Evolutionary conservation across 768 basidiomycete species (phyloP), one percentile per base, ranked within the genome.

Genomic region (Scleroderma citrinum): DNA sequence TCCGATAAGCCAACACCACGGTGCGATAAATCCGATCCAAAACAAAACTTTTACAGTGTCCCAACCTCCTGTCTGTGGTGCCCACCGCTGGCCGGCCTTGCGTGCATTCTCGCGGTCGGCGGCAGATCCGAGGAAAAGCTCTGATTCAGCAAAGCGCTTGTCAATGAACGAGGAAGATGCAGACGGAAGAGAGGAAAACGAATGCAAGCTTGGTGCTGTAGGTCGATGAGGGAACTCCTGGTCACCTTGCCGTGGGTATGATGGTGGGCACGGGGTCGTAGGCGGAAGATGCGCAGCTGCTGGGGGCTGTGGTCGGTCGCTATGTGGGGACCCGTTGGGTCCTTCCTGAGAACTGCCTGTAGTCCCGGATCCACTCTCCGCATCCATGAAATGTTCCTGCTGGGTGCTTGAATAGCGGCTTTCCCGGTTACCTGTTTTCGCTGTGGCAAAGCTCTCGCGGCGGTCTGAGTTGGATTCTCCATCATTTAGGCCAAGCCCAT

Each of bases 1-100:
- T 0, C 85, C 86, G 13, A 87, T 71, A 39, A 88, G 73, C 86
- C 86, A 88, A 46, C 86, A 75, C 64, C 83, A 78, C 0, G 86
- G 86, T 40, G 76, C 82, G 41, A 86, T 49, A 56, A 88, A 88
- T 3, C 86, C 86, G 0, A 82, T 49, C 82, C 83, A 87, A 67
- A 88, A 88, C n/a, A 85, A 68, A 62, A 82, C 75, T 57, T 76
- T 74, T 2, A 77, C 71, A 0, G 78, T 56, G 24, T 68, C 60
- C 23, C 46, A n/a, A 6, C 49, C 49, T 20, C 59, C 55, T 1
- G 31, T 37, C 24, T 26, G 52, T 8, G 44, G 12, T 19, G 17
- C 19, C 65, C 61, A 53, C n/a, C 37, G 49, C 11, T 48, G 14
- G 16, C 55, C 49, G 29, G 49, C 51, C 11, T 53, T 49, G 4